Evolutionary conservation across 306 rosid genomes (phyloP), one percentile per base, ranked within the genome.

Genomic region (Cucurbita argyrosperma): DNA sequence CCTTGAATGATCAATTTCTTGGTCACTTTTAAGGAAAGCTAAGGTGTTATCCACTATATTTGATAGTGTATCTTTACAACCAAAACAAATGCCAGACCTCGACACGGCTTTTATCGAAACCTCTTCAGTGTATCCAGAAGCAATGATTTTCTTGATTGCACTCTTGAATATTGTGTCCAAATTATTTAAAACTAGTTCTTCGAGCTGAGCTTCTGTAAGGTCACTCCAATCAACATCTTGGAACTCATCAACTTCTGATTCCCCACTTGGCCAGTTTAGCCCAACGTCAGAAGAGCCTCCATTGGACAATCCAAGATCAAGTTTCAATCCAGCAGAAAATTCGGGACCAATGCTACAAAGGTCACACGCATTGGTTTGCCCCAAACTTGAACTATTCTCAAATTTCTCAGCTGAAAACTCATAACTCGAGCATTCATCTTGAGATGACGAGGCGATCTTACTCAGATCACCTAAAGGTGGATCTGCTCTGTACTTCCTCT

Each of bases 401-500:
- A 88, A 77, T 50, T 90, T 90, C 78, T 89, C 98, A 6, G 98
- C 96, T 46, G 92, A 82, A 67, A 88, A 90, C 78, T 89, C 96
- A 80, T 89, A 89, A 79, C 88, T 78, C 39, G 88, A 50, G 65
- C 87, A 86, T 47, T 88, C 97, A 74, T 76, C 83, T 74, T 79
- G 97, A 79, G 87, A 74, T 16, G 85, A 86, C 73, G 85, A 73
- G 49, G 77, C 55, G 49, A 58, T 78, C 85, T 90, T 87, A 71
- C 62, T 86, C 21, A 81, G 76, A 60, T 87, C 97, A 47, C 85
- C 87, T 74, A 78, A 72, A 23, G 94, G 94, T 15, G 90, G 94
- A 86, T 90, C 98, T n/a, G 95, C 90, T 83, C 97, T 88, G 83
- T 86, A 94, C 76, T 94, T 90, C 84, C 97, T 90, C 87, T 94